Evolutionary conservation across 1,139 yeast genomes (phyloP), one percentile per base, ranked within the genome.

Genomic region (Yamadazyma membranifaciens): DNA sequence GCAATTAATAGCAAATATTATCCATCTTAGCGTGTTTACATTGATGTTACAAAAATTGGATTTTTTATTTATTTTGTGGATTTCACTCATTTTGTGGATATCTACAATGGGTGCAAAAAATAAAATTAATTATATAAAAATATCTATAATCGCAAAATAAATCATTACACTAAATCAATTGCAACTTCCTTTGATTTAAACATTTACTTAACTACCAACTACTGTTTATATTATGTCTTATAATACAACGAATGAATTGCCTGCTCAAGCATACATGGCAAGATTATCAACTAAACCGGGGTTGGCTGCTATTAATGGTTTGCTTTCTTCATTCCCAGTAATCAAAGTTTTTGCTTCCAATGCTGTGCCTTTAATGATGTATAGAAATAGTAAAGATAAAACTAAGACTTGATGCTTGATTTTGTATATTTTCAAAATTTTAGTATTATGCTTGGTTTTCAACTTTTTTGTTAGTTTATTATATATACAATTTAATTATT

Each of bases 261-360:
- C 72, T 44, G 73, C 69, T 39, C 76, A 70, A 56, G 62, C 64
- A 22, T 67, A 63, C 57, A 63, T 71, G 37, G 75, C 76, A 22
- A 61, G 55, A 44, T 47, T 78, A 46, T 68, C 80, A 38, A 69
- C 75, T 37, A 67, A 67, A 47, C 84, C 85, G 1, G 83, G 83
- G 3, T 59, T 80, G 35, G 77, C 80, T 15, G 84, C 86, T 4
- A 53, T 80, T 40, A 78, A 78, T 41, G 83, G 84, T 6, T 63
- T 80, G 51, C 58, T 79, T 30, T 76, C 82, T 11, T 76, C 83
- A n/a, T 71, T 77, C 53, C 84, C 86, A 9, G 69, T 75, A 20
- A 73, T 75, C 41, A 78, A 80, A 56, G 63, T 77, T 33, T 76
- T 80, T 56, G 73, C 80, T 9, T 75, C 83, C 17, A 78, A 78